Evolutionary conservation across 75 land plant species (phyloP), one percentile per base, ranked within the genome.

Genomic region (Cunninghamia lanceolata): DNA sequence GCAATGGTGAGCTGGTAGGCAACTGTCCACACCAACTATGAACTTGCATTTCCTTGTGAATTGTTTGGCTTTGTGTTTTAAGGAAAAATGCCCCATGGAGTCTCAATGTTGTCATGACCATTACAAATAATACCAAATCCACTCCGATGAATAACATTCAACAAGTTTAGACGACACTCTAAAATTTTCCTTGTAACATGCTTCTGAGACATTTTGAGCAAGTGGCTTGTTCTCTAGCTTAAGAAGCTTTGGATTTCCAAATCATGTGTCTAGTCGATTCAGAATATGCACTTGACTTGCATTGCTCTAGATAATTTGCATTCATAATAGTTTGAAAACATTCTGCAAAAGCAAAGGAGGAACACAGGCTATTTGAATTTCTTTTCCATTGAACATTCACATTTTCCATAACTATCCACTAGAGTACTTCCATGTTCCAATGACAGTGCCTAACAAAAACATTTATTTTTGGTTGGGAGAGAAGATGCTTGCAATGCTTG

Each of bases 121-220:
- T n/a, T n/a, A n/a, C n/a, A n/a, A n/a, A n/a, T n/a, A n/a, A n/a
- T n/a, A n/a, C n/a, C n/a, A n/a, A n/a, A n/a, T n/a, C 94, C 99
- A 86, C 98, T 95, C 47, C 87, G 86, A 70, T 94, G 95, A 34
- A 96, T 92, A 7, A 91, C 94, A 91, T 94, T 92, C 77, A 98
- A 88, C 86, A 96, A 87, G 59, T 87, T 92, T 84, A 98, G 85
- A 84, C 96, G 94, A 73, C 95, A 94, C 59, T 96, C 98, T 88
- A 98, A 88, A 87, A 98, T 95, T 84, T 94, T 94, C 54, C 95
- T 97, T 36, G 99, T 94, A 89, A 93, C 96, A 79, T 92, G 92
- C 87, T 95, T 98, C 89, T 91, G 94, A 85, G 96, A 98, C 92
- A 94, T n/a, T 93, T 80, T 92, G 94, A n/a, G 99, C 98, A 93